Conservation (phyloP, 2,329 filamentous ascomycete species). For the Aspergillus persii region DNA sequence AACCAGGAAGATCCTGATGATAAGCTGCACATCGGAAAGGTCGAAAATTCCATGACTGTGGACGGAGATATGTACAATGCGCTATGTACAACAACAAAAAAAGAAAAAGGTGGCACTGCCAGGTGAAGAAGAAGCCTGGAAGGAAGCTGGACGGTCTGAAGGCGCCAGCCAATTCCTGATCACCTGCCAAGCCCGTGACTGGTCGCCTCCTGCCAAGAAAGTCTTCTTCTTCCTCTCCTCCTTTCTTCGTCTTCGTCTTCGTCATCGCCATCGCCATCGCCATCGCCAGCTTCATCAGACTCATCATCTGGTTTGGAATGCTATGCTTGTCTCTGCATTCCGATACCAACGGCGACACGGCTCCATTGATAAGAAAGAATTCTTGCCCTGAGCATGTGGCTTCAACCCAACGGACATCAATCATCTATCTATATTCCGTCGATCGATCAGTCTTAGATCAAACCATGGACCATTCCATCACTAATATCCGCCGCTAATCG, state of each 20-base stretch:
- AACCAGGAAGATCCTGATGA: neutral
- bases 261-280: neutral
- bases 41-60: neutral
- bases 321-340: neutral
- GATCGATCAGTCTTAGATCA: neutral
- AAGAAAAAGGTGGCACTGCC: too few species aligned
- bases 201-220: constrained; percentile 1
- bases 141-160: neutral
- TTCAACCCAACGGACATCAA: too few species aligned
- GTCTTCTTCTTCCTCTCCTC: neutral
- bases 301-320: neutral
- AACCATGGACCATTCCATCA: neutral
- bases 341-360: neutral
- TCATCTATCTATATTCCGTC: neutral
- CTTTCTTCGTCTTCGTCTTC: neutral
- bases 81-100: neutral
- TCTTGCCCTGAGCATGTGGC: too few species aligned
- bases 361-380: too few species aligned
- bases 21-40: neutral
- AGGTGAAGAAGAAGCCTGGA: neutral
- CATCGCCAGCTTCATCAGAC: neutral
- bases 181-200: constrained; percentile 2
- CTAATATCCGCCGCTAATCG: neutral
- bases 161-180: neutral
- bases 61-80: too few species aligned